A percentile compares a stretch with the other conserved stretches of the same genome.
Evolutionary conservation across 371 early-diverging fungal species (phyloP).

Genomic region (Mucor circinelloides): DNA sequence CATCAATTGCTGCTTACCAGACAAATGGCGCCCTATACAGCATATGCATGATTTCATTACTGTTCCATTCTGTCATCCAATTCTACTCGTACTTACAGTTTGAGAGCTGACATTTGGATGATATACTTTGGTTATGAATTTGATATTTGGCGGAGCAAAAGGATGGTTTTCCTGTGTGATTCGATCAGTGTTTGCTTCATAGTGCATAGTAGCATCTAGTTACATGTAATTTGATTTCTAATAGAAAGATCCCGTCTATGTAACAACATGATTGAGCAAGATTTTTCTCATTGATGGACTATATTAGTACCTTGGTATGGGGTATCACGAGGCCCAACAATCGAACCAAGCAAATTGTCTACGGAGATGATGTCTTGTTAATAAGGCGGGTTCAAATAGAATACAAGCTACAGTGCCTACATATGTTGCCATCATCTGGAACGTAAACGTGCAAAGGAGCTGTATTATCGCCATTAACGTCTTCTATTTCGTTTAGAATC

Average conservation of each 20-base stretch:
- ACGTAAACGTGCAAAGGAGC: background rate
- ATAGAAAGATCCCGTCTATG: background rate
- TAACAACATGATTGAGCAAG: background rate
- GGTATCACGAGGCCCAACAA: slow-evolving; percentile 32
- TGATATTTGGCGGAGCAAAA: slow-evolving; percentile 54
- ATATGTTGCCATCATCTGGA: slow-evolving; percentile 3
- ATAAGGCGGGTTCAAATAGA: too few species aligned
- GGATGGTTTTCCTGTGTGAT: slow-evolving; percentile 40
- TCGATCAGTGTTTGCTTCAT: background rate
- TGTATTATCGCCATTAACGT: slow-evolving; percentile 15
- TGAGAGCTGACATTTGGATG: slow-evolving; percentile 61
- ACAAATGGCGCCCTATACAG: slow-evolving; percentile 52
- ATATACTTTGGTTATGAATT: slow-evolving; percentile 54
- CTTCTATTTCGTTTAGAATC: slow-evolving; percentile 20
- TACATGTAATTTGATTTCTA: background rate
- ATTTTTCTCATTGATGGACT: background rate
- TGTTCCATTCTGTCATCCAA: background rate
- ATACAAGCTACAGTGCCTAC: background rate
- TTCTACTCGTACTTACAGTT: slow-evolving; percentile 39
- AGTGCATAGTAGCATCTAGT: slow-evolving; percentile 40
- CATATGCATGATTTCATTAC: background rate
- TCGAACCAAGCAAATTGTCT: slow-evolving; percentile 21
- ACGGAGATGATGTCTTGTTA: background rate
- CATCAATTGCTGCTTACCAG: slow-evolving; percentile 21
- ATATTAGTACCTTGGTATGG: slow-evolving; percentile 33